A percentile compares a stretch with the other conserved stretches of the same genome.
Evolutionary conservation across 2,329 filamentous ascomycete species (phyloP).

Genomic region (Colletotrichum tanaceti): DNA sequence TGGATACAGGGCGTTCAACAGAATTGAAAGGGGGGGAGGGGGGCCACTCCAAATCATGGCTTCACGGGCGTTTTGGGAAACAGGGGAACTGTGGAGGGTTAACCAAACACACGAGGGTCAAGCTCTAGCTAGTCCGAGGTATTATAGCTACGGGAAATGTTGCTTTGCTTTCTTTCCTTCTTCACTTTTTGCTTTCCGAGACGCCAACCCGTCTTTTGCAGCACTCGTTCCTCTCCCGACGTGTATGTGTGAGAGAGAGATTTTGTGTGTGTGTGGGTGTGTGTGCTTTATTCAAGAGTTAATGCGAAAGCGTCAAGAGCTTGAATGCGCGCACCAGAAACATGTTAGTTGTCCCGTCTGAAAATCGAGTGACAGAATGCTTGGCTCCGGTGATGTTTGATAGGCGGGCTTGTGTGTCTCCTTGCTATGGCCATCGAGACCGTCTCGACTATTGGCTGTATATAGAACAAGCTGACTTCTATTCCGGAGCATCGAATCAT

Average conservation of each 20-base stretch:
- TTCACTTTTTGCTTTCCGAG: not conserved
- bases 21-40: slow-evolving; percentile 2
- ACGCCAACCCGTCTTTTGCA: not conserved
- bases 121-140: not conserved
- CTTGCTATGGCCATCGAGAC: too few species aligned
- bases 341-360: not conserved
- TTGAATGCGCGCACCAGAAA: not conserved
- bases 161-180: not conserved
- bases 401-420: not conserved
- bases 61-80: slow-evolving; percentile 19
- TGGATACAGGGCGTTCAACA: slow-evolving; percentile 27
- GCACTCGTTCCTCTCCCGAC: not conserved
- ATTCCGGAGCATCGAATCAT: not conserved
- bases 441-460: not conserved
- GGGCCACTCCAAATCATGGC: slow-evolving; percentile 13
- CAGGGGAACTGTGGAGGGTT: not conserved
- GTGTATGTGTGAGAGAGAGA: too few species aligned
- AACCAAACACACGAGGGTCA: not conserved
- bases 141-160: slow-evolving; percentile 10
- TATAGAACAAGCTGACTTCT: too few species aligned
- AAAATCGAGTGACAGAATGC: not conserved
- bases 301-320: not conserved
- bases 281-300: not conserved
- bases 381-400: not conserved
- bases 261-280: too few species aligned